phyloP scores from a whole-genome alignment of 768 basidiomycete genomes.

The Omphalotus guepiniiformis region DNA sequence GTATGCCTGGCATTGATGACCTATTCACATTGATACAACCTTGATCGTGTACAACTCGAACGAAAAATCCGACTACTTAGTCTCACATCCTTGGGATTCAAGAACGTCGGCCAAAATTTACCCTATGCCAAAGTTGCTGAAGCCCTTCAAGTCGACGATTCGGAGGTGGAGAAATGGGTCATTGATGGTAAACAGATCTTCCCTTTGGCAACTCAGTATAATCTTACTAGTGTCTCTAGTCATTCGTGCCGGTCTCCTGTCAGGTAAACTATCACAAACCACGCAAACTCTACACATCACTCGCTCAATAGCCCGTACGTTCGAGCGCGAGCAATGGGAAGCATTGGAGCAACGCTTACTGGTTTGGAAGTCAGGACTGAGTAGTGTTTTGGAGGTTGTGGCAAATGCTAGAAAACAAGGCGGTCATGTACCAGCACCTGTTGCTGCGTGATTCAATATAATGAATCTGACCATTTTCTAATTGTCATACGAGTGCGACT shows the following conservation, averaged over 20 bases:
- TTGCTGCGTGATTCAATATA: constrained; percentile 19
- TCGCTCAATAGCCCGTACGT: constrained; percentile 69
- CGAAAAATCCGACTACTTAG: constrained; percentile 77
- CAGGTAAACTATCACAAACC: constrained; percentile 82
- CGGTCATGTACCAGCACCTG: constrained; percentile 23
- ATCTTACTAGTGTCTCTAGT: constrained; percentile 37
- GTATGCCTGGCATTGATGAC: constrained; percentile 1
- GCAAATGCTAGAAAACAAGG: constrained; percentile 48
- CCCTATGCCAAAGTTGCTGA: constrained; percentile 67
- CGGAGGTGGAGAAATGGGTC: constrained; percentile 80
- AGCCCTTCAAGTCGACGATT: constrained; percentile 56
- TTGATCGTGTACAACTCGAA: constrained; percentile 58
- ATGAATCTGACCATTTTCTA: no score
- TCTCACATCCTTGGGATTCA: constrained; percentile 72
- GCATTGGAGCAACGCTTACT: constrained; percentile 66
- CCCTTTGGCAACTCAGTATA: neutral
- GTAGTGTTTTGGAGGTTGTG: constrained; percentile 67
- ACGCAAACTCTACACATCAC: constrained; percentile 68
- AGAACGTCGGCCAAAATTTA: constrained; percentile 70
- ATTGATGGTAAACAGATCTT: constrained; percentile 62
- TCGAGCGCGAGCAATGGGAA: constrained; percentile 79
- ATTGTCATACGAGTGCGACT: no score
- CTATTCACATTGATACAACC: constrained; percentile 31
- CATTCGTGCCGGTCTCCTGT: constrained; percentile 74
- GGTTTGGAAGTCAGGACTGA: constrained; percentile 75